phyloP scores from a whole-genome alignment of 2,329 filamentous ascomycete species.

The Fusarium tanahbumbuense region DNA sequence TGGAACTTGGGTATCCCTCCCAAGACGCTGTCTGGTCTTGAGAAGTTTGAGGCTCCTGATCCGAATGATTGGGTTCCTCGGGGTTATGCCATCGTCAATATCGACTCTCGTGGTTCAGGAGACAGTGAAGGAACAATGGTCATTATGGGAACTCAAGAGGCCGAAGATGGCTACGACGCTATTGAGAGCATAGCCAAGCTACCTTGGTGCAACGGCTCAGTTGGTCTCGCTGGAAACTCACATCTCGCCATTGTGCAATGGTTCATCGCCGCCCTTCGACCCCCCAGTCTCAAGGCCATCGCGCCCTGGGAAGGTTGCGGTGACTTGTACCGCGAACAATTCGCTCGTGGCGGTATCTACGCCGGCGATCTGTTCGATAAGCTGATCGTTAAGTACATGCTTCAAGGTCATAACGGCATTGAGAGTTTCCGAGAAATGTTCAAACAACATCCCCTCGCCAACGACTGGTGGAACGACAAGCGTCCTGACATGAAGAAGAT shows the following conservation, averaged over 20 bases:
- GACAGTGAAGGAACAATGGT: slow-evolving; percentile 14
- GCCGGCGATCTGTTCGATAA: slow-evolving; percentile 4
- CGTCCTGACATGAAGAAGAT: slow-evolving; percentile 17
- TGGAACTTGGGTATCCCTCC: slow-evolving; percentile 7
- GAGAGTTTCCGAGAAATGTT: slow-evolving; percentile 25
- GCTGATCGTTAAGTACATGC: slow-evolving; percentile 18
- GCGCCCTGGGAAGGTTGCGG: slow-evolving; percentile 16
- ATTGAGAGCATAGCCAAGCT: slow-evolving; percentile 9
- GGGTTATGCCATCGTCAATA: slow-evolving; percentile 14
- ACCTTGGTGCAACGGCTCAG: not conserved
- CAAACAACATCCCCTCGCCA: not conserved
- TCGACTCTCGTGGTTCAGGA: slow-evolving; percentile 7
- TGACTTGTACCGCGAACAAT: slow-evolving; percentile 1
- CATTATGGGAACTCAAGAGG: slow-evolving; percentile 19
- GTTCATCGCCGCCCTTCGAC: slow-evolving; percentile 11
- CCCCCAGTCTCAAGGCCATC: slow-evolving; percentile 13
- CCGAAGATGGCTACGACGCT: not conserved
- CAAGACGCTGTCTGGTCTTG: not conserved
- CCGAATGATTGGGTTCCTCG: slow-evolving; percentile 18
- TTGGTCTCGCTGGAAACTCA: slow-evolving; percentile 7
- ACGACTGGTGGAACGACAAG: slow-evolving; percentile 21
- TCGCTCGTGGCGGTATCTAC: not conserved
- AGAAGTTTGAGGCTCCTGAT: slow-evolving; percentile 18
- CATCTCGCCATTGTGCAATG: slow-evolving; percentile 18
- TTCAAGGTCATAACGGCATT: not conserved